These are phyloP conservation scores for Sambucus nigra DNA, from an alignment of 129 eudicot genomes.

Conservation along the genomic window DNA sequence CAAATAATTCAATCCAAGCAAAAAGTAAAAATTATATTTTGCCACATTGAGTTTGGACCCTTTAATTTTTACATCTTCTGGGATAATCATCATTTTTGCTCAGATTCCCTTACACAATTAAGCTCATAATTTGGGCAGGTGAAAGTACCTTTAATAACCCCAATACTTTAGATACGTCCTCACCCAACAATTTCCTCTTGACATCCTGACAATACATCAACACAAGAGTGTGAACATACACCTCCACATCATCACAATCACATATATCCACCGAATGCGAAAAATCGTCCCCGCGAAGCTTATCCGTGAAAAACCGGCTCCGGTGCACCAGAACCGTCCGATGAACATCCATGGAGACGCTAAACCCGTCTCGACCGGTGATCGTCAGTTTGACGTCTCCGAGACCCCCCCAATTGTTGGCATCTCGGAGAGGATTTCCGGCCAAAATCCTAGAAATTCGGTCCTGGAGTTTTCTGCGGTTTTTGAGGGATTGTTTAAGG, in stretches of 20 bases:
- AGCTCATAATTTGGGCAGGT: too few relatives aligned
- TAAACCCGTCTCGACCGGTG: constrained; percentile 50
- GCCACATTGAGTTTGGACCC: too few relatives aligned
- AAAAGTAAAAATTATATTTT: too few relatives aligned
- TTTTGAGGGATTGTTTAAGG: constrained; percentile 15
- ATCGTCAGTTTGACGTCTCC: constrained; percentile 84
- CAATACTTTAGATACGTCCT: constrained; percentile 54
- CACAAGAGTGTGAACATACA: constrained; percentile 62
- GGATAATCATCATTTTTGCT: too few relatives aligned
- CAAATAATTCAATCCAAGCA: too few relatives aligned
- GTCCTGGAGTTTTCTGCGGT: constrained; percentile 28
- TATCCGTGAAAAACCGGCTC: constrained; percentile 72
- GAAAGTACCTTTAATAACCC: constrained; percentile 55
- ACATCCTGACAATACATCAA: constrained; percentile 74
- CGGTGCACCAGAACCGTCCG: constrained; percentile 48
- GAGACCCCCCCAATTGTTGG: constrained; percentile 30
- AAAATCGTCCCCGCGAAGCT: constrained; percentile 40
- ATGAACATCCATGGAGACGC: constrained; percentile 64
- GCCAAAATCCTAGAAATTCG: constrained; percentile 45
- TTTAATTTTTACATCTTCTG: too few relatives aligned
- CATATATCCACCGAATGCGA: constrained; percentile 75
- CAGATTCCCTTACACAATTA: too few relatives aligned
- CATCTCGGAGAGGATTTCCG: constrained; percentile 45
- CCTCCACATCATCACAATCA: constrained; percentile 90
- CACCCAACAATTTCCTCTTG: constrained; percentile 59